Percentiles rank a stretch among this genome's conserved stretches.
These are phyloP conservation scores for Xylaria hypoxylon DNA, from an alignment of 2,329 filamentous ascomycete genomes.

Conservation along the genomic window DNA sequence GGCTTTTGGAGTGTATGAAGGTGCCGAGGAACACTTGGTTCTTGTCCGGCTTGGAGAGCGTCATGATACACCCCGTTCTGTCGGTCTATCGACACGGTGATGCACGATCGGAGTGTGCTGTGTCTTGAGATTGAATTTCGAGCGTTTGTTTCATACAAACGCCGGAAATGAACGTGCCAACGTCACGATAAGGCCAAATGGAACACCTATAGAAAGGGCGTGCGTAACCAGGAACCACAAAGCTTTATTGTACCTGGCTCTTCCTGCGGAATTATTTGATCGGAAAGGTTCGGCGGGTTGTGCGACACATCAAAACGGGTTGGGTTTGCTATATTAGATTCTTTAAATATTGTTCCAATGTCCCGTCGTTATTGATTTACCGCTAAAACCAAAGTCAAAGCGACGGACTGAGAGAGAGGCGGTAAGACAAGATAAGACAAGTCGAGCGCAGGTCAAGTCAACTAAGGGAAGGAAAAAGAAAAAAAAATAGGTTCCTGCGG, in stretches of 20 bases:
- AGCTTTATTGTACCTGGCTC: not conserved
- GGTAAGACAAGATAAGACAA: not conserved
- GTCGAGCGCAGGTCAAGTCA: not conserved
- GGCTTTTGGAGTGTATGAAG: constrained; percentile 65
- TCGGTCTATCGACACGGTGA: not conserved
- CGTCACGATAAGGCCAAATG: not conserved
- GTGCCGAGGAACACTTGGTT: constrained; percentile 65
- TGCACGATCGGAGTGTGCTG: not conserved
- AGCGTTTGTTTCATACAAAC: not conserved
- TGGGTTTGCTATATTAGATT: constrained; percentile 9
- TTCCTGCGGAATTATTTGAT: not conserved
- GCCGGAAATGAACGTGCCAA: not conserved
- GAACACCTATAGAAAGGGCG: not conserved
- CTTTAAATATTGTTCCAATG: not conserved
- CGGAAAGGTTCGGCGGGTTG: not conserved
- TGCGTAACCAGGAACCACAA: not conserved
- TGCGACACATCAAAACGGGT: constrained; percentile 4
- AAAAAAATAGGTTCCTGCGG: constrained; percentile 14
- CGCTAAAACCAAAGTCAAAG: too few relatives aligned
- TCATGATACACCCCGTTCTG: constrained; percentile 37
- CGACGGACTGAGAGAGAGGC: not conserved
- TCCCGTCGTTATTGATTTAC: not conserved
- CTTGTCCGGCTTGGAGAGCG: constrained; percentile 39
- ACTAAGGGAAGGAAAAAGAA: not conserved
- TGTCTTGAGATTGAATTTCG: not conserved